phyloP scores from a whole-genome alignment of 331 rosid species.

The Telfairia occidentalis region DNA sequence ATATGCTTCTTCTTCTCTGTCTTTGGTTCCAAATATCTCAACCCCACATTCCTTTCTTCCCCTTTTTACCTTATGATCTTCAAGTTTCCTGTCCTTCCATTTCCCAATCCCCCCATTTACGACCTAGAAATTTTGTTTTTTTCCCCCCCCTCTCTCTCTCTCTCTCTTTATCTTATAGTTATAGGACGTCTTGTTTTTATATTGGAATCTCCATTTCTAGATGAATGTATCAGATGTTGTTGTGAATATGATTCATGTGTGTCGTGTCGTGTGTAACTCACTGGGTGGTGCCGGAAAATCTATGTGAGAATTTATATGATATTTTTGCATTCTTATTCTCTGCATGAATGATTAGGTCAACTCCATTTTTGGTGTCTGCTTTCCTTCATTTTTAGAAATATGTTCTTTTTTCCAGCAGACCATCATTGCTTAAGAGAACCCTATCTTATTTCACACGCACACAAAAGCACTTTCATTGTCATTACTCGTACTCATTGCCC shows the following conservation, averaged over 20 bases:
- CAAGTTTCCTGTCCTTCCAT: background rate
- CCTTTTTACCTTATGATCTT: background rate
- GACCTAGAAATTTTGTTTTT: background rate
- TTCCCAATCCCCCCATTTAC: background rate
- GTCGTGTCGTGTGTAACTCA: background rate
- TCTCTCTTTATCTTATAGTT: too few relatives aligned
- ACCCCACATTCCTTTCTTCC: background rate
- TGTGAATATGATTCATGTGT: background rate
- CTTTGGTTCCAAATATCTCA: background rate
- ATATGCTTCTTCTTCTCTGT: background rate
- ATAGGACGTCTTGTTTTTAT: background rate
- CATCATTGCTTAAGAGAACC: constrained; percentile 1
- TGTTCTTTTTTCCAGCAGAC: background rate
- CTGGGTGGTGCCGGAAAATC: background rate
- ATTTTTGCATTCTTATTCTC: background rate
- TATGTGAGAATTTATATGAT: background rate
- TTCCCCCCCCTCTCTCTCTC: background rate
- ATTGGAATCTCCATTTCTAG: background rate
- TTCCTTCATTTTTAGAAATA: background rate
- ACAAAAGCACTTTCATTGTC: background rate
- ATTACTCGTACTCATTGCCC: background rate
- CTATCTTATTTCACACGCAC: background rate
- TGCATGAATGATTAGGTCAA: constrained; percentile 11
- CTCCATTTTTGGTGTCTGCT: constrained; percentile 6
- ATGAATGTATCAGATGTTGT: background rate